Conservation (phyloP, 345 rosid species). For the Hibiscus trionum region DNA sequence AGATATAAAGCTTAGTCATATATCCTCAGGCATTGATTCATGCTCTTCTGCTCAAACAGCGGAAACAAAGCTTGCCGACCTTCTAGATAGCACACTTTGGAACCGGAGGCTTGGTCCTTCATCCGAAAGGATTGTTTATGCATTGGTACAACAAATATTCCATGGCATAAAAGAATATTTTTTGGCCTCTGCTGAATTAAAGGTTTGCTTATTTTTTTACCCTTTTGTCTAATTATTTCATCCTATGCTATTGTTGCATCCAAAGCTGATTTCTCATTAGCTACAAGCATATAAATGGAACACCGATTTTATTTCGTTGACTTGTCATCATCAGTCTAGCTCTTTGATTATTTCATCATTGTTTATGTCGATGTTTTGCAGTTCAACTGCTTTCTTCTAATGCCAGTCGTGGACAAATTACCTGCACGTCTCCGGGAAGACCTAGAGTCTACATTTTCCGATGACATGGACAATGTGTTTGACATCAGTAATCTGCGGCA, state of each 20-base stretch:
- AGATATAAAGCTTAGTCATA: constrained; percentile 78
- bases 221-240: not conserved
- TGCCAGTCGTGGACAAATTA: constrained; percentile 93
- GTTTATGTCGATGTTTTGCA: constrained; percentile 26
- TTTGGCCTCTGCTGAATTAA: constrained; percentile 83
- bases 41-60: constrained; percentile 51
- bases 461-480: constrained; percentile 72
- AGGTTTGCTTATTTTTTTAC: constrained; percentile 39
- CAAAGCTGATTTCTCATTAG: not conserved
- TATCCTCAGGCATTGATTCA: constrained; percentile 61
- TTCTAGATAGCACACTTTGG: constrained; percentile 85
- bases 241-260: not conserved
- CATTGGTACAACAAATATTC: constrained; percentile 90
- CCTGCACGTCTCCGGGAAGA: constrained; percentile 86
- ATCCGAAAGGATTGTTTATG: constrained; percentile 86
- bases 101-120: constrained; percentile 87
- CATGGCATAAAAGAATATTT: constrained; percentile 88
- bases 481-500: constrained; percentile 69
- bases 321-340: not conserved
- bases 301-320: not conserved
- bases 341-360: not conserved
- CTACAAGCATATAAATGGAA: not conserved
- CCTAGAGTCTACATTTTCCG: constrained; percentile 80
- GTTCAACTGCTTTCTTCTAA: constrained; percentile 93
- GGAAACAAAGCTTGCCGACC: constrained; percentile 87